Conservation (phyloP, 768 basidiomycete species). For the Termitomyces sp. region DNA sequence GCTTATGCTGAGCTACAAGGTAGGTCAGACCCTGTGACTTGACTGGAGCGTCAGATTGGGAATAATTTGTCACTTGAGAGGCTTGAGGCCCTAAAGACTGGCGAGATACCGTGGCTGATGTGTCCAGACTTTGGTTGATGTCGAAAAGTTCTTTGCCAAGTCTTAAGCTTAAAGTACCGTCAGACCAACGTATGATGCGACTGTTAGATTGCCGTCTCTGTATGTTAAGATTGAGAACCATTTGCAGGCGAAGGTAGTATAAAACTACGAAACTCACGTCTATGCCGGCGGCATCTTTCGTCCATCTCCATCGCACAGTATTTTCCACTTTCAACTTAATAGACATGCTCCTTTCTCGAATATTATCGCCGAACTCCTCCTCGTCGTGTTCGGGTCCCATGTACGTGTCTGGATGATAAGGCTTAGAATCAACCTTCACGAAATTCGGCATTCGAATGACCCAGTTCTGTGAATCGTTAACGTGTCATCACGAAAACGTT, state of each 20-base stretch:
- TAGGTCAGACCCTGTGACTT: conserved; percentile 79
- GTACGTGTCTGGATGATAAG: conserved; percentile 86
- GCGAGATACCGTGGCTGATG: conserved; percentile 60
- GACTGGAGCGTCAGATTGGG: conserved; percentile 22
- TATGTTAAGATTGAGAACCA: conserved; percentile 2
- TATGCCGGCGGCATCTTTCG: conserved; percentile 63
- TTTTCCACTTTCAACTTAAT: conserved; percentile 90
- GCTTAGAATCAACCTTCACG: conserved; percentile 82
- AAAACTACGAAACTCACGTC: conserved; percentile 58
- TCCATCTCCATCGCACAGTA: conserved; percentile 95
- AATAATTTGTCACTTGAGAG: conserved; percentile 34
- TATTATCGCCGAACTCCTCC: conserved; percentile 53
- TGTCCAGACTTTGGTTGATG: conserved; percentile 74
- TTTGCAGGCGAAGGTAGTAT: conserved; percentile 1
- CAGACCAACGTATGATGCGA: conserved; percentile 92
- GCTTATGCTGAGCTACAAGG: conserved; percentile 85
- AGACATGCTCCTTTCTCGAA: conserved; percentile 75
- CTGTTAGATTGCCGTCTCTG: conserved; percentile 87
- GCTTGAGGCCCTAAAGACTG: conserved; percentile 43
- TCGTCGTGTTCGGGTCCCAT: conserved; percentile 78
- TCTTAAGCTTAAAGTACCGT: conserved; percentile 85
- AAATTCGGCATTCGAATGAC: conserved; percentile 92
- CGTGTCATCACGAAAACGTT: background rate
- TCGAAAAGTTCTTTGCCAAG: conserved; percentile 95
- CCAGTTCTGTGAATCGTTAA: conserved; percentile 60